phyloP scores from a whole-genome alignment of 2,329 filamentous ascomycete genomes.

The Acarospora socialis region DNA sequence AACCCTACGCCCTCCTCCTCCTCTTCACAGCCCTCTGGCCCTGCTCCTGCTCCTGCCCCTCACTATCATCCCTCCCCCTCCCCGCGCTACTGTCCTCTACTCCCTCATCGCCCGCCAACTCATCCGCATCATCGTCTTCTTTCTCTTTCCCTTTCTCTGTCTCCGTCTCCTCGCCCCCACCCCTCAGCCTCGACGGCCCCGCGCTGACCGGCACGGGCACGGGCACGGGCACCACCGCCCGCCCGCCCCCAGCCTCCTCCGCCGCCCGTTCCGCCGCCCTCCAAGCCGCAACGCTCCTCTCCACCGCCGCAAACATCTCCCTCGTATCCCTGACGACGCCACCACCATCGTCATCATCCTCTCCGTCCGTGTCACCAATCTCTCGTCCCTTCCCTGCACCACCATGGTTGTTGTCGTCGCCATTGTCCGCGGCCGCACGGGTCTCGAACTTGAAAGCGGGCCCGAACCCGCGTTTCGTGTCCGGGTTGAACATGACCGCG shows the following conservation, averaged over 20 bases:
- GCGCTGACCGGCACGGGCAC: too few relatives aligned
- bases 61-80: too few relatives aligned
- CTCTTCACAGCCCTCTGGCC: too few relatives aligned
- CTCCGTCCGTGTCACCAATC: slow-evolving; percentile 23
- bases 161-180: background rate
- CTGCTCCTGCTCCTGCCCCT: too few relatives aligned
- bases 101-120: slow-evolving; percentile 2
- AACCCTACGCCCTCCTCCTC: too few relatives aligned
- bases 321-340: slow-evolving; percentile 76
- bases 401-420: slow-evolving; percentile 27
- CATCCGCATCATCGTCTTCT: slow-evolving; percentile 7
- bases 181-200: slow-evolving; percentile 15
- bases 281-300: slow-evolving; percentile 62
- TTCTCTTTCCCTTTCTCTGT: background rate
- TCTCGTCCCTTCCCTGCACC: slow-evolving; percentile 23
- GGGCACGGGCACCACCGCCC: too few relatives aligned
- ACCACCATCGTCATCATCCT: slow-evolving; percentile 37
- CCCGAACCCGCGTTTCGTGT: slow-evolving; percentile 58
- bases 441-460: slow-evolving; percentile 35
- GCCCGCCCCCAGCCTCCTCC: slow-evolving; percentile 2
- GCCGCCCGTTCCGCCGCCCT: slow-evolving; percentile 50
- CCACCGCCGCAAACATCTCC: slow-evolving; percentile 80
- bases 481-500: slow-evolving; percentile 94
- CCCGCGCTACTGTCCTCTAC: too few relatives aligned
- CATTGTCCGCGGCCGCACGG: slow-evolving; percentile 13